Evolutionary conservation across 2,329 filamentous ascomycete species (phyloP), one percentile per base, ranked within the genome.

Genomic region (Graphilbum fragrans): DNA sequence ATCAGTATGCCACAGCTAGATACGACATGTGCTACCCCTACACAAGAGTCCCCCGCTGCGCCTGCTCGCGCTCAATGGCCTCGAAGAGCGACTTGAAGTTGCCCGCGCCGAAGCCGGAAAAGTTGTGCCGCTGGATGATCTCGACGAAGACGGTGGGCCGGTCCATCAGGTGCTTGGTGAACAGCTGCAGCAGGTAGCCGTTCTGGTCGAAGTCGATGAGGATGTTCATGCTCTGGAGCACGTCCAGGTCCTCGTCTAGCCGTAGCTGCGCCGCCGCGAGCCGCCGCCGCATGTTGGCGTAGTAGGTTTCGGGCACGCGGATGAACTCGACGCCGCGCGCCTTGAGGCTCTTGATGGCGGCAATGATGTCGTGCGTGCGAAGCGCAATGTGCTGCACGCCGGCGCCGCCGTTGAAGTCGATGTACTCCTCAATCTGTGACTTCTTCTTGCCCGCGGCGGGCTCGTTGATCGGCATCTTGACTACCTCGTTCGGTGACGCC

Each of bases 401-500:
- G 0, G 88, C 68, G 1, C 90, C 90, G 39, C 81, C 77, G 67
- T 94, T 94, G 69, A 93, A 95, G 58, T 85, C 71, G 50, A 95
- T 79, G 57, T 82, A 88, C 65, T 95, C 90, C 61, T 95, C 88
- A 52, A 96, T 95, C 65, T 96, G 90, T 10, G 80, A 86, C 61
- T 86, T 85, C 64, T 86, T 90, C 67, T 92, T 92, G 45, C 88
- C 90, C 2, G 75, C 68, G 0, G 90, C 90, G 2, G 90, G 90
- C 65, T 95, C 88, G 68, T 95, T 95, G 73, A 96, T 94, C 54
- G 90, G 90, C 87, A 95, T 95, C 67, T 95, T 95, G 63, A 95
- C 86, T 5, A 82, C 60, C 44, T 90, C 77, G 4, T 80, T 85
- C 35, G 83, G 77, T 5, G 80, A 86, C 33, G 83, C 77, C 87